Base-by-base conservation (phyloP, 2,329 filamentous ascomycete species). In the Hymenotorrendiella dingleyae region DNA sequence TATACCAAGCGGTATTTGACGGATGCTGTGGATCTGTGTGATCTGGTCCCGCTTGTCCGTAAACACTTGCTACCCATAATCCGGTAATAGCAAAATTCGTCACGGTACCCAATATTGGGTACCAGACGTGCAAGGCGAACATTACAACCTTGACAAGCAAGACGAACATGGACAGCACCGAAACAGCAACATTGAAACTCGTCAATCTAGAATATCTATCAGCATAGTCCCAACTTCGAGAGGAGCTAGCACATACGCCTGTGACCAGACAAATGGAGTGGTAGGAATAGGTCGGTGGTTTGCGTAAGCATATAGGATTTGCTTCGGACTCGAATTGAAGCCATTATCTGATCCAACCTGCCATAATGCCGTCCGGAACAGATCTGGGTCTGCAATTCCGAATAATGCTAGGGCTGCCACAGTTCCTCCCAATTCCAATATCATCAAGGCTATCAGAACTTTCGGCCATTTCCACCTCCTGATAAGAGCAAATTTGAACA, bases 141-240 rank as follows among this genome's bases (percentile, higher is more conserved):
- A 76, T 71, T 48, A 84, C 76, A 50, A 76, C 71, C 68, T 88
- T 89, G 62, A 73, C 69, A 33, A 90, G 73, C 48, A 87, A 74
- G 60, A 88, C 72, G 68, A 91, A 91, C 62, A 86, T 82, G 45
- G 79, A 81, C 41, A 88, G 69, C 52, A 91, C 75, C 27, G 84
- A 83, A 53, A 89, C 82, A 58, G 82, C 82, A 53, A 89, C 78
- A 58, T 90, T 88, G 67, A 77, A 87, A 54, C 82, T 71, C 36
- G 85, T 88, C 49, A 87, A 69, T 43, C 85, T 90, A 58, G 34
- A 27, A n/a, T n/a, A 21, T 2, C 36, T 3, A 9, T 4, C 10
- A 21, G 9, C 23, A 11, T 3, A 36, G 37, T 24, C 33, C 17
- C 21, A 33, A n/a, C n/a, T n/a, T n/a, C n/a, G n/a, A n/a, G n/a